phyloP scores from a whole-genome alignment of 306 rosid species.

The Cucumis cinereus region DNA sequence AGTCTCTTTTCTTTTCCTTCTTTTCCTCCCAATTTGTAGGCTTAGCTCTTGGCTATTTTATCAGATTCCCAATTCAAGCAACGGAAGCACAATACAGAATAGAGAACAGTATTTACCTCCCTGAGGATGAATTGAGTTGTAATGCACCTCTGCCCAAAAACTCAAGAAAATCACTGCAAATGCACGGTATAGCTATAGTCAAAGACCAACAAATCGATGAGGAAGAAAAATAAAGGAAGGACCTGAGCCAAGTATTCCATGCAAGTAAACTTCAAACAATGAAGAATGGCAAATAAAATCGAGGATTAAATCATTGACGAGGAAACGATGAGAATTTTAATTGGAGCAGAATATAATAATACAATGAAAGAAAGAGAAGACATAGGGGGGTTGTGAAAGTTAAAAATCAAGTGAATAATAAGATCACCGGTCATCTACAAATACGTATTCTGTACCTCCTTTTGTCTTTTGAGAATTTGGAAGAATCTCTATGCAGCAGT shows the following conservation, averaged over 20 bases:
- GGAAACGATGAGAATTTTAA: not conserved
- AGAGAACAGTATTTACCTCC: slow-evolving; percentile 46
- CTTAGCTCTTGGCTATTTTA: not conserved
- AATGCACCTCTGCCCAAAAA: slow-evolving; percentile 98
- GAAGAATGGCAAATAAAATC: not conserved
- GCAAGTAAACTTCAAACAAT: not conserved
- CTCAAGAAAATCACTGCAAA: slow-evolving; percentile 72
- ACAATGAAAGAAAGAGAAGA: not conserved
- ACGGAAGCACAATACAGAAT: not conserved
- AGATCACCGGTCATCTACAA: slow-evolving; percentile 7
- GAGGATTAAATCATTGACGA: not conserved
- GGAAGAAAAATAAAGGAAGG: not conserved
- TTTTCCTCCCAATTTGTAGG: not conserved
- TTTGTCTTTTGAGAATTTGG: slow-evolving; percentile 46
- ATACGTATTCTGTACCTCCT: slow-evolving; percentile 30
- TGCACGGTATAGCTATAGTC: not conserved
- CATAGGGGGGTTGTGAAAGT: not conserved
- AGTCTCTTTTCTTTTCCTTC: not conserved
- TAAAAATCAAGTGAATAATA: not conserved
- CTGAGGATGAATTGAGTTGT: slow-evolving; percentile 79
- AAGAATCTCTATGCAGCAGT: slow-evolving; percentile 78
- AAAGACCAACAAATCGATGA: not conserved
- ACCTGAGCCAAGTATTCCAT: not conserved
- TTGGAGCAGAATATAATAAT: not conserved
- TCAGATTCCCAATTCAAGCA: not conserved